Percentiles rank a stretch among this genome's conserved stretches.
These are phyloP conservation scores for Jatropha curcas DNA, from an alignment of 345 rosid genomes.

Conservation along the genomic window DNA sequence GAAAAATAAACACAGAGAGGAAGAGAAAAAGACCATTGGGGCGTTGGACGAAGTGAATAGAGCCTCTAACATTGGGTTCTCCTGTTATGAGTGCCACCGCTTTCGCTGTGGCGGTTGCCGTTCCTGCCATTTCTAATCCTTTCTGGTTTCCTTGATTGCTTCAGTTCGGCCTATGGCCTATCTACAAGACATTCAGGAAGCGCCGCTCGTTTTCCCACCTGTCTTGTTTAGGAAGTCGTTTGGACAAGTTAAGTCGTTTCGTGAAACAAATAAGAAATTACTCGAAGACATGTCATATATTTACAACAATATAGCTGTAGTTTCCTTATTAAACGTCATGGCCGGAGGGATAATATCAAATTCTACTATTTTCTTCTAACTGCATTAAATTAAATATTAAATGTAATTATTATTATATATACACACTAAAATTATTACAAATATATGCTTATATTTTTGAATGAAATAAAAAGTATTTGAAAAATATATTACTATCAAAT, in stretches of 20 bases:
- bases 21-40: slow-evolving; percentile 52
- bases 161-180: slow-evolving; percentile 16
- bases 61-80: slow-evolving; percentile 58
- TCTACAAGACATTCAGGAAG: not conserved
- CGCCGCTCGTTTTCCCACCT: not conserved
- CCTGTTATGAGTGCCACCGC: slow-evolving; percentile 89
- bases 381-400: too few relatives aligned
- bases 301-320: too few relatives aligned
- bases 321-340: too few relatives aligned
- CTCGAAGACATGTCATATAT: not conserved
- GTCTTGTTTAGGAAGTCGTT: too few relatives aligned
- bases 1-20: not conserved
- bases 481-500: too few relatives aligned
- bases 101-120: slow-evolving; percentile 44
- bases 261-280: not conserved
- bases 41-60: slow-evolving; percentile 58
- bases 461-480: too few relatives aligned
- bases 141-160: not conserved
- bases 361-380: too few relatives aligned
- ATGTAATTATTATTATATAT: too few relatives aligned
- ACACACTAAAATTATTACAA: too few relatives aligned
- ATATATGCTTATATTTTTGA: too few relatives aligned
- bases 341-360: too few relatives aligned
- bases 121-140: slow-evolving; percentile 41
- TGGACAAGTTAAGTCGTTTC: not conserved